Evolutionary conservation across 805 yeast genomes (phyloP), one percentile per base, ranked within the genome.

Genomic region (Pichia sporocuriosa): DNA sequence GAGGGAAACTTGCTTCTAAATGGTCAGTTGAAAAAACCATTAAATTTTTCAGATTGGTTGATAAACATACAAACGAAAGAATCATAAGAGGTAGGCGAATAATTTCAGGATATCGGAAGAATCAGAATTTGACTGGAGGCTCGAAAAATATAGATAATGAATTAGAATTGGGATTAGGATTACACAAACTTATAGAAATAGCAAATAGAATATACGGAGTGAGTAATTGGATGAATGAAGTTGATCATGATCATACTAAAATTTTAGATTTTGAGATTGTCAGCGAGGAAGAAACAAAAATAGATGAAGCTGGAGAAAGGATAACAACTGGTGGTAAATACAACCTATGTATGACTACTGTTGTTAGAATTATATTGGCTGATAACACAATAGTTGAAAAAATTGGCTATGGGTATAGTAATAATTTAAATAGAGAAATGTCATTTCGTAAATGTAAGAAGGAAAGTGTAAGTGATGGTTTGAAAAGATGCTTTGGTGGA

Each of bases 151-250:
- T 2, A 53, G 48, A 27, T 51, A 50, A 10, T 34, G 36, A 25
- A 22, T 15, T 31, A 20, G 35, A 28, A 30, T 26, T 43, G 12
- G 46, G 48, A 19, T 44, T 61, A 8, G 49, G 57, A 6, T 27
- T 53, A 21, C 30, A 42, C 17, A 45, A 45, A 17, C 41, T 69
- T 19, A 51, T 69, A 16, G 54, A 53, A 8, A 41, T 66, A 21
- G 75, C 77, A 0, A 76, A 76, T 48, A 62, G 57, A n/a, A 56
- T 66, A 8, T 74, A 73, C 59, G 81, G 80, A 2, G 69, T 61
- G 50, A 57, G 67, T 43, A 78, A 76, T 26, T 76, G 81, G 81
- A 59, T 66, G 26, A 37, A 25, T 11, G 28, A 17, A 13, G 30
- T 44, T 24, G 37, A 35, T n/a, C n/a, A n/a, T n/a, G n/a, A n/a